Conservation (phyloP, 2,329 filamentous ascomycete genomes). For the Colletotrichum sp. region DNA sequence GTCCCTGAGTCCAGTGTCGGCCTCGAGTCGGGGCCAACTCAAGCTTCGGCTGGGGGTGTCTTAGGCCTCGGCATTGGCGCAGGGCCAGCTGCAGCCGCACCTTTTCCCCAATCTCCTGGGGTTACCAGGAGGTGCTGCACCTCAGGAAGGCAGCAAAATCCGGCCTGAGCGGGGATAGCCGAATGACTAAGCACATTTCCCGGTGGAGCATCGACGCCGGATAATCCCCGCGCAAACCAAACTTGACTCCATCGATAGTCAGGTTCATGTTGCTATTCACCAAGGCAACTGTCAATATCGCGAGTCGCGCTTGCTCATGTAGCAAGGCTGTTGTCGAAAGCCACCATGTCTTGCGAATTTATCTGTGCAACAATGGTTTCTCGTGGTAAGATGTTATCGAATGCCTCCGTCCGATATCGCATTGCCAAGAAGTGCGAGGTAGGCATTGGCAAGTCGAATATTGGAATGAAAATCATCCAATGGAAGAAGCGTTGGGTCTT, state of each 20-base stretch:
- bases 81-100: conserved; percentile 10
- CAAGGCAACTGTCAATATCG: background rate
- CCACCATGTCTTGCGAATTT: background rate
- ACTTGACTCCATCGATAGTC: background rate
- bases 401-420: background rate
- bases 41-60: conserved; percentile 16
- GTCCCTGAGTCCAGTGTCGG: background rate
- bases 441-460: background rate
- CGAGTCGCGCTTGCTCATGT: background rate
- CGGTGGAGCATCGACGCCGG: background rate
- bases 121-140: background rate
- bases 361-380: background rate
- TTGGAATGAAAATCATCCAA: background rate
- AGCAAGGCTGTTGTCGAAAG: background rate
- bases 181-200: conserved; percentile 5
- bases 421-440: background rate
- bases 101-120: background rate
- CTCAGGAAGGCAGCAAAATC: background rate
- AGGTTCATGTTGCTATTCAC: background rate
- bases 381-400: background rate
- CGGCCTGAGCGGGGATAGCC: background rate
- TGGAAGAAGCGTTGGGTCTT: background rate
- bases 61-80: conserved; percentile 22
- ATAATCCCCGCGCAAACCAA: background rate
- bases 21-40: conserved; percentile 6